phyloP scores from a whole-genome alignment of 352 stramenopile genomes.

The Phytophthora fragariae region DNA sequence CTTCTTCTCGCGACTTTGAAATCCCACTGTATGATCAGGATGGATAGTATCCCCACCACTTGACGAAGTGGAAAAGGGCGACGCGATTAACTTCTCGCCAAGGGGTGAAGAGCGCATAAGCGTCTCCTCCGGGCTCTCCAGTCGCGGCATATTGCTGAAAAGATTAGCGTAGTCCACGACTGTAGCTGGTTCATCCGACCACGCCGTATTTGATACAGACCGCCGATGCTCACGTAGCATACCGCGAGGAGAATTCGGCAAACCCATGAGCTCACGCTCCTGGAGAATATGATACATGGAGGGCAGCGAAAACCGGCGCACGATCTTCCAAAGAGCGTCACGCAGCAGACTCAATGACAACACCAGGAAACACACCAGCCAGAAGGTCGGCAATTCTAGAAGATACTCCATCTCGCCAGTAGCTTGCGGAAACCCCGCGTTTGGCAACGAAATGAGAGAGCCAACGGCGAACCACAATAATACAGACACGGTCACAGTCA shows the following conservation, averaged over 20 bases:
- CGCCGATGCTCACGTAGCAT: conserved; percentile 50
- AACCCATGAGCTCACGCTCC: conserved; percentile 69
- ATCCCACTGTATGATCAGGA: conserved; percentile 21
- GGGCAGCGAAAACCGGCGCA: conserved; percentile 67
- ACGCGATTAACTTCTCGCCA: conserved; percentile 61
- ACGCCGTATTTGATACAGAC: conserved; percentile 29
- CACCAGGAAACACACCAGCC: conserved; percentile 67
- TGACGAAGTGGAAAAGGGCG: conserved; percentile 26
- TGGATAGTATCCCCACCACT: conserved; percentile 25
- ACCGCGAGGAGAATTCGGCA: conserved; percentile 66
- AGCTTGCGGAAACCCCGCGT: conserved; percentile 62
- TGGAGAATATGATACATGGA: conserved; percentile 85
- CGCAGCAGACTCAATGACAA: conserved; percentile 68
- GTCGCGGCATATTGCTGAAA: conserved; percentile 50
- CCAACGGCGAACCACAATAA: conserved; percentile 73
- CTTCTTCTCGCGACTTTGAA: conserved; percentile 30
- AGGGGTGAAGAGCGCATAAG: conserved; percentile 68
- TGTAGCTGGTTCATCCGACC: conserved; percentile 51
- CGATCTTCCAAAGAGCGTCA: conserved; percentile 77
- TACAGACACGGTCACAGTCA: conserved; percentile 63
- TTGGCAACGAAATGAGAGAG: conserved; percentile 61
- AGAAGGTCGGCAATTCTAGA: conserved; percentile 65
- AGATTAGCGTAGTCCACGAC: conserved; percentile 64
- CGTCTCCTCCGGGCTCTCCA: conserved; percentile 64
- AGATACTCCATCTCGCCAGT: conserved; percentile 78